A percentile compares a stretch with the other conserved stretches of the same genome.
These are phyloP conservation scores for Ophiostoma populinum DNA, from an alignment of 2,329 filamentous ascomycete genomes.

Conservation along the genomic window DNA sequence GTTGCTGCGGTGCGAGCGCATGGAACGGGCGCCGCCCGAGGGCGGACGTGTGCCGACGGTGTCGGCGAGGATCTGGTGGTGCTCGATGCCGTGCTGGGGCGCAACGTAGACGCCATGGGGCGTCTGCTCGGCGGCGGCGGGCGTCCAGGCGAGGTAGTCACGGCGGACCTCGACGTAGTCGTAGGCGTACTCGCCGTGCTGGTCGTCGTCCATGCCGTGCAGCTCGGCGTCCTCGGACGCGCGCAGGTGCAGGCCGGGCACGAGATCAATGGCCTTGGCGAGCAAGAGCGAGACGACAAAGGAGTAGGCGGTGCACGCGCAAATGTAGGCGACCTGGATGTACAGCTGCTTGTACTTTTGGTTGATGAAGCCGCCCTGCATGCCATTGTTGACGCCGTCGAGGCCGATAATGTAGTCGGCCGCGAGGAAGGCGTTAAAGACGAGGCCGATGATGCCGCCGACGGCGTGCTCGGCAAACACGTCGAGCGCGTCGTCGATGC, in stretches of 20 bases:
- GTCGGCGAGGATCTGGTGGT: slow-evolving; percentile 42
- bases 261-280: slow-evolving; percentile 55
- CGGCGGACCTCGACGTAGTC: slow-evolving; percentile 80
- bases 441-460: slow-evolving; percentile 49
- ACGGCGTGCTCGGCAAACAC: slow-evolving; percentile 56
- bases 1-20: too few relatives aligned
- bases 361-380: slow-evolving; percentile 54
- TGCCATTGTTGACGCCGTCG: slow-evolving; percentile 54
- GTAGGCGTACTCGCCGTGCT: slow-evolving; percentile 80
- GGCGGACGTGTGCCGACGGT: too few relatives aligned
- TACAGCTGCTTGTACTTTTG: slow-evolving; percentile 60
- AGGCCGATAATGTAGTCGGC: slow-evolving; percentile 55
- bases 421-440: slow-evolving; percentile 60
- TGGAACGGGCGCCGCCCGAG: too few relatives aligned
- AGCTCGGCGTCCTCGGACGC: slow-evolving; percentile 70
- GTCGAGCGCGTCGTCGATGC: slow-evolving; percentile 55
- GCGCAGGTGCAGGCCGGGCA: slow-evolving; percentile 64
- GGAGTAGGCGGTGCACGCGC: slow-evolving; percentile 46
- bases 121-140: slow-evolving; percentile 48
- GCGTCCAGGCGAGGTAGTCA: slow-evolving; percentile 79
- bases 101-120: slow-evolving; percentile 38
- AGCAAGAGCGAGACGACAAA: slow-evolving; percentile 60
- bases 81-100: slow-evolving; percentile 55
- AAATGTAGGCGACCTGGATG: slow-evolving; percentile 64
- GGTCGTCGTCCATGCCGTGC: slow-evolving; percentile 77